phyloP scores from a whole-genome alignment of 2,329 filamentous ascomycete species.

The Hysterium pulicare region DNA sequence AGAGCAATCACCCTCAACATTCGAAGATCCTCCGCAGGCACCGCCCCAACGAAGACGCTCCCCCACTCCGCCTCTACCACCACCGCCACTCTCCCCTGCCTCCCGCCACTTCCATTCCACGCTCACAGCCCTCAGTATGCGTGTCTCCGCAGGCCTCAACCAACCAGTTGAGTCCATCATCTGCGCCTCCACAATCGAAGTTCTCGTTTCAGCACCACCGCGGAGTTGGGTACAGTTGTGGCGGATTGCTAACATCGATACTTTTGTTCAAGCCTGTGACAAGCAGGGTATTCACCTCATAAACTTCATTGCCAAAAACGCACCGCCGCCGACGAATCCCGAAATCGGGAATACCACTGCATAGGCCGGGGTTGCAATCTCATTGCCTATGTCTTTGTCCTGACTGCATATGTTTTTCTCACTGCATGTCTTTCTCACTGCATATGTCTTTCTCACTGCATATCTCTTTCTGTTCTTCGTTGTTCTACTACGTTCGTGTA shows the following conservation, averaged over 20 bases:
- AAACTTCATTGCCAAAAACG: background rate
- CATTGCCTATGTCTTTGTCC: no score
- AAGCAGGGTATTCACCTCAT: background rate
- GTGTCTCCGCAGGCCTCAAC: constrained; percentile 16
- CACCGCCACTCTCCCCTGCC: constrained; percentile 6
- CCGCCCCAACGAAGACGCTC: background rate
- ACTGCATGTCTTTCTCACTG: no score
- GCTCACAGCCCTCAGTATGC: constrained; percentile 27
- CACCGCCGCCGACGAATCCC: no score
- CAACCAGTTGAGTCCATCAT: constrained; percentile 14
- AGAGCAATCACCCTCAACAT: background rate
- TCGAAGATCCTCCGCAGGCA: background rate
- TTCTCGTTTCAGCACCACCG: constrained; percentile 17
- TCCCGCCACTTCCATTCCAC: constrained; percentile 24
- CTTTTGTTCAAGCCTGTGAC: constrained; percentile 19
- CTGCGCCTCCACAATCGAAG: constrained; percentile 17
- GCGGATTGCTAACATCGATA: constrained; percentile 22
- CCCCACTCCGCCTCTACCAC: background rate
- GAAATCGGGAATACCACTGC: no score
- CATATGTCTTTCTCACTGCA: no score
- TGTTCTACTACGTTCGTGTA: no score
- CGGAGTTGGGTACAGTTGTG: constrained; percentile 21
- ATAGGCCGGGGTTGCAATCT: no score
- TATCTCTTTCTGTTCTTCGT: no score
- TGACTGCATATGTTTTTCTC: no score